Evolutionary conservation across 1,284 basidiomycete genomes (phyloP).

Genomic region (Heterobasidion occidentale): DNA sequence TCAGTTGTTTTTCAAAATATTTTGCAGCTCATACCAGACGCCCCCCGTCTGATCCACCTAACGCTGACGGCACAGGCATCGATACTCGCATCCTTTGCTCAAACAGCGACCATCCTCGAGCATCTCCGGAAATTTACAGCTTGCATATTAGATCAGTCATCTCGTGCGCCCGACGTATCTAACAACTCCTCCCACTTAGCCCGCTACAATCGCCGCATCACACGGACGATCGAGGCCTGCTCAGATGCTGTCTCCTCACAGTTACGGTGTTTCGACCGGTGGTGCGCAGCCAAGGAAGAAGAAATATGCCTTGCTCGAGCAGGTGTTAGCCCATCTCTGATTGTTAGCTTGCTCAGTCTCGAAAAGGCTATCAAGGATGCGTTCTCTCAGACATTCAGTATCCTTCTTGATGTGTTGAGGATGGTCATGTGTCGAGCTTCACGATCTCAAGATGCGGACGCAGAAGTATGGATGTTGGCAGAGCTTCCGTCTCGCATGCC

Average conservation of each 20-base stretch:
- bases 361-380: slow-evolving; percentile 48
- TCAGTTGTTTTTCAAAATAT: not conserved
- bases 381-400: slow-evolving; percentile 50
- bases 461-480: slow-evolving; percentile 33
- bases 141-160: slow-evolving; percentile 29
- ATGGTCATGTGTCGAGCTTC: slow-evolving; percentile 19
- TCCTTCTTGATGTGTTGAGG: slow-evolving; percentile 37
- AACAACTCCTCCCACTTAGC: slow-evolving; percentile 11
- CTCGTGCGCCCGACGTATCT: slow-evolving; percentile 9
- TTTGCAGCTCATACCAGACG: slow-evolving; percentile 37
- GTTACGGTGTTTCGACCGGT: slow-evolving; percentile 50
- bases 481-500: slow-evolving; percentile 35
- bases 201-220: slow-evolving; percentile 18
- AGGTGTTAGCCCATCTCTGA: slow-evolving; percentile 33
- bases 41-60: slow-evolving; percentile 56
- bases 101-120: slow-evolving; percentile 47
- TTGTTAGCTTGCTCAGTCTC: slow-evolving; percentile 63
- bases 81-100: slow-evolving; percentile 49
- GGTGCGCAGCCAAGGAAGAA: slow-evolving; percentile 68
- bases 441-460: slow-evolving; percentile 20
- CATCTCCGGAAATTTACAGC: slow-evolving; percentile 54
- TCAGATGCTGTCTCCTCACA: slow-evolving; percentile 63
- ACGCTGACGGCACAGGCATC: slow-evolving; percentile 56
- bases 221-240: slow-evolving; percentile 74
- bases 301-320: slow-evolving; percentile 47